Conservation (phyloP, 2,329 filamentous ascomycete species). For the Cladosporium sp. region DNA sequence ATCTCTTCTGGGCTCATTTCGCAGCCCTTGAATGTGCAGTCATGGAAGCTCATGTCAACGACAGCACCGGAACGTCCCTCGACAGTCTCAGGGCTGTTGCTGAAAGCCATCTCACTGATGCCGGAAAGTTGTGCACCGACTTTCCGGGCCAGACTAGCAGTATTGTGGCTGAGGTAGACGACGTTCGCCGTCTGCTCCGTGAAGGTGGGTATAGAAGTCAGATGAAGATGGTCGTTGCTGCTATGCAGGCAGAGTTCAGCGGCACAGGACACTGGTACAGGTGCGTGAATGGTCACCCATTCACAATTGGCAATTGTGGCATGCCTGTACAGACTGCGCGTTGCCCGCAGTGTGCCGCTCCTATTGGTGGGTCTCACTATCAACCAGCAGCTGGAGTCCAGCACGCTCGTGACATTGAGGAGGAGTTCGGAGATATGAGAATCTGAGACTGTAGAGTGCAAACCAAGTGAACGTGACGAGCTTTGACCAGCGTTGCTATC, state of each 20-base stretch:
- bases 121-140: constrained; percentile 24
- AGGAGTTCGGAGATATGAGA: constrained; percentile 19
- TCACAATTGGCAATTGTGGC: constrained; percentile 36
- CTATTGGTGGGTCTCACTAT: constrained; percentile 55
- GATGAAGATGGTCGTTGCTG: constrained; percentile 45
- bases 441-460: neutral
- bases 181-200: constrained; percentile 42
- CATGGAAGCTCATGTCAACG: neutral
- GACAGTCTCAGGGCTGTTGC: constrained; percentile 21
- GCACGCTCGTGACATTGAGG: constrained; percentile 48
- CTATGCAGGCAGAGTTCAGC: constrained; percentile 43
- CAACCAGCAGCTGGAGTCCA: constrained; percentile 48
- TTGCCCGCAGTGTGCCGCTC: constrained; percentile 60
- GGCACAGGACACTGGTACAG: constrained; percentile 59
- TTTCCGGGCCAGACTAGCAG: constrained; percentile 26
- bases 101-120: constrained; percentile 24
- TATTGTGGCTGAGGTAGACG: constrained; percentile 44
- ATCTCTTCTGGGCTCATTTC: constrained; percentile 49
- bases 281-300: constrained; percentile 54
- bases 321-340: constrained; percentile 58
- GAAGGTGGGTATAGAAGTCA: constrained; percentile 49
- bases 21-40: constrained; percentile 40
- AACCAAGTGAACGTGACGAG: neutral
- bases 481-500: too few relatives aligned
- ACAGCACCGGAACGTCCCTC: constrained; percentile 12